These are phyloP conservation scores for Arthrobotrys sinensis DNA, from an alignment of 2,329 filamentous ascomycete species.

Conservation along the genomic window DNA sequence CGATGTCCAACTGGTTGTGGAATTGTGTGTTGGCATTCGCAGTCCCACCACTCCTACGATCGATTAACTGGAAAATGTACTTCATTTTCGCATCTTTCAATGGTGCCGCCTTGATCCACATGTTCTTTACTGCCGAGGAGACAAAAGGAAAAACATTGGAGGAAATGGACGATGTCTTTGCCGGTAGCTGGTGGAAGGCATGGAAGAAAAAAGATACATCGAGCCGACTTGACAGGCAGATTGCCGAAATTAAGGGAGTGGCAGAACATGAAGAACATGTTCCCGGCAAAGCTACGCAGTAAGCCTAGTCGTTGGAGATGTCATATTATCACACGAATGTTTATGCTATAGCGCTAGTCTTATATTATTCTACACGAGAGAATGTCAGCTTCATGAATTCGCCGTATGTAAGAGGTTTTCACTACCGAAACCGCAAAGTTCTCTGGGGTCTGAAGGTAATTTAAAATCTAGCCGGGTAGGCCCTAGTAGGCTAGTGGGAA, in stretches of 20 bases:
- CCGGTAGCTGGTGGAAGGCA: constrained; percentile 65
- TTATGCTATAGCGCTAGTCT: no score
- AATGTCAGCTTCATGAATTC: no score
- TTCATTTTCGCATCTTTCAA: constrained; percentile 84
- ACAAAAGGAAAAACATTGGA: constrained; percentile 78
- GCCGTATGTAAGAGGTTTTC: no score
- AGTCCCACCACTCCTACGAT: constrained; percentile 71
- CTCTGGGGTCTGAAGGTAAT: no score
- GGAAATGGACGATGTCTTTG: constrained; percentile 82
- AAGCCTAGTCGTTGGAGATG: neutral
- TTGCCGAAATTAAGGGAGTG: constrained; percentile 43
- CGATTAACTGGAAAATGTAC: constrained; percentile 76
- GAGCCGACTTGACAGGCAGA: constrained; percentile 43
- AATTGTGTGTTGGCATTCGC: constrained; percentile 74
- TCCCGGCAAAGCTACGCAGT: constrained; percentile 13
- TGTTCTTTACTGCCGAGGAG: constrained; percentile 76
- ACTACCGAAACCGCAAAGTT: no score
- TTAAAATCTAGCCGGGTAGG: no score
- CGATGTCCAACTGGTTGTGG: constrained; percentile 75
- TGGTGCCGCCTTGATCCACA: constrained; percentile 77
- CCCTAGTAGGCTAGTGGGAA: no score
- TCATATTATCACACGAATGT: neutral
- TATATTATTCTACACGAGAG: no score
- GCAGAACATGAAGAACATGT: constrained; percentile 36
- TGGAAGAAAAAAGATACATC: constrained; percentile 50